A percentile compares a stretch with the other conserved stretches of the same genome.
Conservation (phyloP, 2,329 filamentous ascomycete genomes). For the Apiospora rasikravindrae region DNA sequence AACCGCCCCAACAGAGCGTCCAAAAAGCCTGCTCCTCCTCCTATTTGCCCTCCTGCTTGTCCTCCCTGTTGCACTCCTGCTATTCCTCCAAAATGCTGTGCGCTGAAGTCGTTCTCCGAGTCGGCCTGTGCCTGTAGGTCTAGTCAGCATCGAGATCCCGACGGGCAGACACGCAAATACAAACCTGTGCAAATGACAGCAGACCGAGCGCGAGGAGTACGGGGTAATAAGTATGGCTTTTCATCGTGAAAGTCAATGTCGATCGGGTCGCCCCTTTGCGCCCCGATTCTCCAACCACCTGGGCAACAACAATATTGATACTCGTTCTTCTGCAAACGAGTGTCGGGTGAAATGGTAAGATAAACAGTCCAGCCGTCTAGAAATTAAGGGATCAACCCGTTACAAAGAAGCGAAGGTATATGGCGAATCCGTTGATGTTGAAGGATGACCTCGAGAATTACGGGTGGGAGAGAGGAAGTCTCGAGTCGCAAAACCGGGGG, state of each 20-base stretch:
- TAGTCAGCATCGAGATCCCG: conserved; percentile 22
- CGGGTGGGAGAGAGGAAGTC: conserved; percentile 27
- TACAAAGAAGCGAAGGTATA: conserved; percentile 25
- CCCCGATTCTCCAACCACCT: conserved; percentile 10
- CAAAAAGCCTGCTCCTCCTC: conserved; percentile 4
- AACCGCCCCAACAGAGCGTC: conserved; percentile 18
- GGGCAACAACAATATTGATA: not conserved
- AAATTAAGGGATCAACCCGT: conserved; percentile 31
- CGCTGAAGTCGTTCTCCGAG: conserved; percentile 28
- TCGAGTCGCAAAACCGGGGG: conserved; percentile 23
- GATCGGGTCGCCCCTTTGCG: conserved; percentile 17
- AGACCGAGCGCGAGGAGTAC: conserved; percentile 30
- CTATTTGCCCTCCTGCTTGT: conserved; percentile 29
- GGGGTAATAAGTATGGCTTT: conserved; percentile 17
- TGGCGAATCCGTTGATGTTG: conserved; percentile 11
- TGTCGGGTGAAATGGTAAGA: conserved; percentile 16
- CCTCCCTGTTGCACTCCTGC: conserved; percentile 28
- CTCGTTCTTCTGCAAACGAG: conserved; percentile 17
- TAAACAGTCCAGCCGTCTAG: conserved; percentile 37
- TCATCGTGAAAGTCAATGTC: conserved; percentile 21
- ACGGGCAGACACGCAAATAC: conserved; percentile 19
- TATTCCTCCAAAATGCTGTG: conserved; percentile 25
- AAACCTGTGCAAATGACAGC: conserved; percentile 33
- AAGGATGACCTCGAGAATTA: conserved; percentile 20
- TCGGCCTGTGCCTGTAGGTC: conserved; percentile 30